Base-by-base conservation (phyloP, 495 filamentous ascomycete genomes). In the Aspergillus egyptiacus region DNA sequence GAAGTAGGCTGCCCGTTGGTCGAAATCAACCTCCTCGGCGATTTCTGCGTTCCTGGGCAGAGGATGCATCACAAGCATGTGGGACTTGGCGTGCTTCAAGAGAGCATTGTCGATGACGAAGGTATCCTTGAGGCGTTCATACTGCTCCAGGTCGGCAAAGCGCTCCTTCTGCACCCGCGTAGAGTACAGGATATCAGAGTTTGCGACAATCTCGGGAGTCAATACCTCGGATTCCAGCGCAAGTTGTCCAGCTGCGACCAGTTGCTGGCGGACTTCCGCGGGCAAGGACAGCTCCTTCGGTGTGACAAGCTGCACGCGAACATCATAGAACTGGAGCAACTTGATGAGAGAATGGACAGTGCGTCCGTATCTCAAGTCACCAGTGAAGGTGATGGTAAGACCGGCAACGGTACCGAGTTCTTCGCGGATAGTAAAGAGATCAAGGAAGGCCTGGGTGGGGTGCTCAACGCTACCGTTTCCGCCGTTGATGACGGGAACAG, bases 391-490 rank as follows among this genome's bases (percentile, higher is more conserved):
- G 64, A 98, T 91, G 39, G 88, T 95, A 53, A 97, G 74, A 32
- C 89, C 90, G 56, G 87, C 87, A 43, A 97, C 91, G 4, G 89
- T 95, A 46, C 93, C 93, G 15, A 97, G 77, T 69, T 98, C 93
- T 68, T 98, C 90, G 46, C 94, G 84, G 65, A 98, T 96, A 30
- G 93, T 98, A 76, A 95, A 97, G 54, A 98, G 81, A 60, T 98
- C 93, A n/a, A 96, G 77, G 81, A 98, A 90, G 4, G 93, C 93
- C 69, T 98, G 93, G 0, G 94, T 97, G 3, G 93, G 93, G 67
- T 98, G 93, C 71, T 98, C 93, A 55, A 86, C 78, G 65, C 84
- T 86, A 48, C 93, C 93, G 63, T 97, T 98, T 38, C 93, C 93
- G 55, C 89, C 93, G 62, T 98, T 98, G 73, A 98, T 90, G 61